Evolutionary conservation across 1,284 basidiomycete genomes (phyloP).

Genomic region (Leccinum pseudoinsigne): DNA sequence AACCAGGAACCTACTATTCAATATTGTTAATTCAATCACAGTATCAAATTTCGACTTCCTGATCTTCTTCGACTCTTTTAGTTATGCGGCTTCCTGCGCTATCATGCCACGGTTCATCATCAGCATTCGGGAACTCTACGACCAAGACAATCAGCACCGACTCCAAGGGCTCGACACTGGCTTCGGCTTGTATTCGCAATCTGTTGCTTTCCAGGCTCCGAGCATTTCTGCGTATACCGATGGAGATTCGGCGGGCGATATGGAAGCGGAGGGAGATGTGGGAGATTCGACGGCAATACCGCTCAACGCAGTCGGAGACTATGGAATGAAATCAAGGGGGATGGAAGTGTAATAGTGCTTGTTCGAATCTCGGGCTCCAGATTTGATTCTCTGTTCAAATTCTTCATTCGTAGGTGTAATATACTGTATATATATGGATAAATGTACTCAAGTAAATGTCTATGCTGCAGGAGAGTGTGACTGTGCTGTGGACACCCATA

Average conservation of each 20-base stretch:
- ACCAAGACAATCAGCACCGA: not conserved
- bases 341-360: not conserved
- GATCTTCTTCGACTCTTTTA: not conserved
- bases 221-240: not conserved
- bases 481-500: not conserved
- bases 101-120: constrained; percentile 1
- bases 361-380: not conserved
- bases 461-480: not conserved
- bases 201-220: not conserved
- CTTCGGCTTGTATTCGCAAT: not conserved
- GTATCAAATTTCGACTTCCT: not conserved
- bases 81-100: not conserved
- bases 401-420: not conserved
- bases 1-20: not conserved
- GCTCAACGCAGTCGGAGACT: not conserved
- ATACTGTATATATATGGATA: not conserved
- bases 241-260: not conserved
- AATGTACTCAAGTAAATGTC: not conserved
- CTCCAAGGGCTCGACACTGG: not conserved
- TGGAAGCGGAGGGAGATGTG: not conserved
- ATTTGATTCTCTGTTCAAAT: not conserved
- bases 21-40: not conserved
- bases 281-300: not conserved
- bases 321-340: not conserved
- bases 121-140: not conserved